Percentiles rank a stretch among this genome's conserved stretches.
phyloP scores from a whole-genome alignment of 441 rosid species.

The Rhodomyrtus psidioides region DNA sequence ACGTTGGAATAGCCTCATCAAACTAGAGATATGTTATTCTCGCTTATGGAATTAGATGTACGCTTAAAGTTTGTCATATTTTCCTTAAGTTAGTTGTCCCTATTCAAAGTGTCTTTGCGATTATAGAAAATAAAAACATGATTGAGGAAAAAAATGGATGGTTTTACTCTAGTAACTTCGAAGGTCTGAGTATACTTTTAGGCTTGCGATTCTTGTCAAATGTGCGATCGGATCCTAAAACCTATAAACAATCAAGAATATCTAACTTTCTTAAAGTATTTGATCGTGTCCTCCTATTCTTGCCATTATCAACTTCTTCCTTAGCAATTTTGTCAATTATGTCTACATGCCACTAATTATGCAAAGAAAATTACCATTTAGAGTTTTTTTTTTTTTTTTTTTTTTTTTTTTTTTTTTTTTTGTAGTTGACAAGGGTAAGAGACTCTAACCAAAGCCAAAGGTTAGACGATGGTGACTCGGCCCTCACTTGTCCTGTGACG shows the following conservation, averaged over 20 bases:
- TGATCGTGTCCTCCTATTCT: background rate
- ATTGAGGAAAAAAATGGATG: background rate
- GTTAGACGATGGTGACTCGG: background rate
- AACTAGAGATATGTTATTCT: background rate
- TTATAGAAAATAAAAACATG: background rate
- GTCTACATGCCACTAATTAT: background rate
- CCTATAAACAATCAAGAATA: background rate
- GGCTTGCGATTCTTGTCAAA: background rate
- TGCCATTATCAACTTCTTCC: background rate
- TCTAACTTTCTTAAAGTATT: background rate
- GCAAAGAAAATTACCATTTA: background rate
- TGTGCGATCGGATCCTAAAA: background rate
- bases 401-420: background rate
- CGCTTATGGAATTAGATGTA: background rate
- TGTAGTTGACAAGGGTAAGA: background rate
- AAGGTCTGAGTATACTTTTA: background rate
- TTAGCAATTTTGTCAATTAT: background rate
- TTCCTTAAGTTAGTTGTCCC: background rate
- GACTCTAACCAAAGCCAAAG: fast-evolving
- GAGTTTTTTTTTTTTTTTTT: background rate
- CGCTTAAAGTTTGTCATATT: background rate
- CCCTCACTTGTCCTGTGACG: background rate
- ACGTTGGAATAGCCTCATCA: background rate
- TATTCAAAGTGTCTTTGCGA: background rate
- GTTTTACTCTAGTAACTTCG: background rate